phyloP scores from a whole-genome alignment of 1,284 basidiomycete species.

The Ceratobasidium sp. region DNA sequence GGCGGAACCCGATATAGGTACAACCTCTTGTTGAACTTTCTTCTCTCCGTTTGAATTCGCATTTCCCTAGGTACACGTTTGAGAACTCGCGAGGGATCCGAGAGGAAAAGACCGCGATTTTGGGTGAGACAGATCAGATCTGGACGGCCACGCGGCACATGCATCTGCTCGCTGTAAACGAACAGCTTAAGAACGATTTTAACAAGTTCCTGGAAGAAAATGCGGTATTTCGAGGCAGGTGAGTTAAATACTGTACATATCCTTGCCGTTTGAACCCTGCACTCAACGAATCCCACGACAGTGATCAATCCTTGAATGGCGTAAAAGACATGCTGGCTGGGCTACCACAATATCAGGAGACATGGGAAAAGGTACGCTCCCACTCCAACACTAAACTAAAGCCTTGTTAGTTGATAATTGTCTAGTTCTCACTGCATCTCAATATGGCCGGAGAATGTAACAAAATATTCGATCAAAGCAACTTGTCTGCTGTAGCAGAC shows the following conservation, averaged over 20 bases:
- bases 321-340: constrained; percentile 99
- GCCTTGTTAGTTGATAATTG: background rate
- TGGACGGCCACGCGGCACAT: constrained; percentile 94
- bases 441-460: constrained; percentile 99
- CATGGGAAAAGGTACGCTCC: constrained; percentile 84
- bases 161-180: constrained; percentile 98
- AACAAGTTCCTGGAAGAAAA: constrained; percentile 92
- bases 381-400: background rate
- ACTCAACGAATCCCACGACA: constrained; percentile 59
- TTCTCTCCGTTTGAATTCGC: constrained; percentile 11
- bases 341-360: constrained; percentile 93
- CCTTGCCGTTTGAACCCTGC: background rate
- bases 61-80: constrained; percentile 76
- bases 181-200: constrained; percentile 94
- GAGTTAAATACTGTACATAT: constrained; percentile 50
- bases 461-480: constrained; percentile 88
- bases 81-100: constrained; percentile 75
- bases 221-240: constrained; percentile 82
- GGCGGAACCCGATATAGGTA: constrained; percentile 87
- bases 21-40: constrained; percentile 49
- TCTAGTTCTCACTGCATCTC: constrained; percentile 90
- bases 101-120: constrained; percentile 84
- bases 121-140: constrained; percentile 86
- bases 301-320: constrained; percentile 81
- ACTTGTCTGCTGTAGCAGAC: constrained; percentile 82